These are phyloP conservation scores for Podospora conica DNA, from an alignment of 495 filamentous ascomycete species.

Conservation along the genomic window DNA sequence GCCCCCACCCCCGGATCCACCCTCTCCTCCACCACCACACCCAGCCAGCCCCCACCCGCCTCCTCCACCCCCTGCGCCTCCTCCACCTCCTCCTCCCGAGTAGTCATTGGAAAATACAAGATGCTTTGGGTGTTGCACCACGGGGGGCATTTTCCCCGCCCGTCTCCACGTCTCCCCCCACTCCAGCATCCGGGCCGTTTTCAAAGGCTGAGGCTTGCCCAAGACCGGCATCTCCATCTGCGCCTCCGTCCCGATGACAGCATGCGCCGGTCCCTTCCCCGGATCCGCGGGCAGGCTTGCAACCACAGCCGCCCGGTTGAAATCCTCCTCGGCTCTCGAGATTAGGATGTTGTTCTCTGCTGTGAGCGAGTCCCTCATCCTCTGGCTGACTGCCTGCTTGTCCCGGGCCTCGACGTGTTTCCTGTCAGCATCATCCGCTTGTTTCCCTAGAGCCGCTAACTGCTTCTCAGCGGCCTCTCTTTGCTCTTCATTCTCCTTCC, in stretches of 20 bases:
- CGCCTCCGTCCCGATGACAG: constrained; percentile 3
- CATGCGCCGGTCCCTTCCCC: not conserved
- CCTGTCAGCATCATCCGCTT: no score
- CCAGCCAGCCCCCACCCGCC: not conserved
- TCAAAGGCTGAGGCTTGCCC: not conserved
- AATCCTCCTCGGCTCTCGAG: not conserved
- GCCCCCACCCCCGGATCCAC: not conserved
- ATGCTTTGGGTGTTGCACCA: not conserved
- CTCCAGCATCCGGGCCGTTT: no score
- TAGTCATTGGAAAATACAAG: not conserved
- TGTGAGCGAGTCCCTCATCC: not conserved
- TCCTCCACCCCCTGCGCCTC: not conserved
- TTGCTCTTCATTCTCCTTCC: not conserved
- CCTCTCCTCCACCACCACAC: not conserved
- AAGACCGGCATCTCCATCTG: not conserved
- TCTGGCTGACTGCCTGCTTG: not conserved
- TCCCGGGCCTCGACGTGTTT: no score
- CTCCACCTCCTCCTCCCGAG: not conserved
- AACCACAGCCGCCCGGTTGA: not conserved
- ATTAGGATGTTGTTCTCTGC: not conserved
- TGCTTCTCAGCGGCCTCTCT: not conserved
- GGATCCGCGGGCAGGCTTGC: not conserved
- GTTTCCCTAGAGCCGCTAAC: not conserved
- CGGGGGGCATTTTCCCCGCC: not conserved
- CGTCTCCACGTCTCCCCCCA: not conserved